Evolutionary conservation across 306 rosid species (phyloP), one percentile per base, ranked within the genome.

Genomic region (Argentina anserina): DNA sequence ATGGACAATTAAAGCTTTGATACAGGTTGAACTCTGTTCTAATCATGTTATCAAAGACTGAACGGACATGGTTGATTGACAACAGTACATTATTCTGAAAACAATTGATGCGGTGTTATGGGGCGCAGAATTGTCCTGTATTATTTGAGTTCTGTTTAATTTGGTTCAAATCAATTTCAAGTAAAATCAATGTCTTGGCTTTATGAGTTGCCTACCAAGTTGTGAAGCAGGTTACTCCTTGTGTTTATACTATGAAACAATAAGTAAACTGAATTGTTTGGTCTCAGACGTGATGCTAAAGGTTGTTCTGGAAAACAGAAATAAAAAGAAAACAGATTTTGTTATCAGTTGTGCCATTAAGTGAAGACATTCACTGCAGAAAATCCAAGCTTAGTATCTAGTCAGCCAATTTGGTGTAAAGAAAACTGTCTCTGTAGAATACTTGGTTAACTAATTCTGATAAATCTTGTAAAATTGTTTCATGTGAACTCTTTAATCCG

Each of bases 21-120:
- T 90, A 89, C 94, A 90, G 94, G 96, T 89, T 74, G 75, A 79
- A 82, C 78, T 77, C 75, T 80, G 83, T 74, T 84, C 81, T 90
- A 88, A 88, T 78, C 88, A 78, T 80, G 81, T 78, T 83, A 92
- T 88, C 85, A 84, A 88, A 81, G 86, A 89, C 76, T 77, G 88
- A 88, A 88, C 88, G 70, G 89, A 90, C 80, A 76, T 79, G 66
- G 79, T 84, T 84, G 89, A 83, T 77, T 76, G 79, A 79, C 89
- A 76, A 76, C 87, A 71, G 83, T 81, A 46, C 79, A 59, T 73
- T 82, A 83, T 71, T 67, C 72, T 82, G 75, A 84, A 62, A 82
- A 82, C n/a, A 58, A 80, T 68, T 80, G 81, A 85, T 74, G 85
- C 67, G 33, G 76, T 84, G 79, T 73, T 47, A 41, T 81, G 76